Evolutionary conservation across 345 rosid species (phyloP).

Genomic region (Gossypium ekmanianum): DNA sequence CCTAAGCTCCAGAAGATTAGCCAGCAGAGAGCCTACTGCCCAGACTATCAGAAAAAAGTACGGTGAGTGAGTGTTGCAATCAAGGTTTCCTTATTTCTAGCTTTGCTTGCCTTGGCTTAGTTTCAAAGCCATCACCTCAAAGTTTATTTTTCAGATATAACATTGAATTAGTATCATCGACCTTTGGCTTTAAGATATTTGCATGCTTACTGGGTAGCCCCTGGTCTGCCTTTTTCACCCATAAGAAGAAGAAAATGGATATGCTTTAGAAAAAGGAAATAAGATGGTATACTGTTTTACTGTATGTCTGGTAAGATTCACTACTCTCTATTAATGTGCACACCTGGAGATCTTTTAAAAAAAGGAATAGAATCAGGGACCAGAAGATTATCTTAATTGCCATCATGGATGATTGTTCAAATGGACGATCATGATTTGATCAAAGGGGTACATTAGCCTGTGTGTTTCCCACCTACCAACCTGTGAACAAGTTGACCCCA

Average conservation of each 20-base stretch:
- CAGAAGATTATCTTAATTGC: conserved; percentile 17
- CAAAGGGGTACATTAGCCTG: conserved; percentile 8
- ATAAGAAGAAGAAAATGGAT: background rate
- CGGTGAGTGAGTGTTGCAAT: conserved; percentile 10
- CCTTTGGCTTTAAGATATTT: background rate
- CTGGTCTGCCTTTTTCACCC: background rate
- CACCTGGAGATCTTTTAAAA: conserved; percentile 6
- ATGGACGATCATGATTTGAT: conserved; percentile 28
- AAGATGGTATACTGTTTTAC: background rate
- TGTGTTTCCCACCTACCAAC: conserved; percentile 28
- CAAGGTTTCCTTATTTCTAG: background rate
- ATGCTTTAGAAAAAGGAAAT: background rate
- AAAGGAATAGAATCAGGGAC: conserved; percentile 21
- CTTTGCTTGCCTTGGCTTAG: conserved; percentile 15
- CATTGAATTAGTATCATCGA: background rate
- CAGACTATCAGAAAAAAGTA: conserved; percentile 1
- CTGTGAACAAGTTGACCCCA: conserved; percentile 31
- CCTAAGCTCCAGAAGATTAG: conserved; percentile 3
- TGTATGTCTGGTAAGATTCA: conserved; percentile 8
- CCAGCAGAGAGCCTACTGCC: background rate
- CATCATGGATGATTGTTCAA: conserved; percentile 12
- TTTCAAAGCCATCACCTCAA: conserved; percentile 10
- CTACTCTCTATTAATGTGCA: conserved; percentile 11
- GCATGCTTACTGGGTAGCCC: background rate
- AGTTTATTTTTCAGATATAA: background rate